Evolutionary conservation across 306 rosid species (phyloP).

Genomic region (apple (Malus domestica)): DNA sequence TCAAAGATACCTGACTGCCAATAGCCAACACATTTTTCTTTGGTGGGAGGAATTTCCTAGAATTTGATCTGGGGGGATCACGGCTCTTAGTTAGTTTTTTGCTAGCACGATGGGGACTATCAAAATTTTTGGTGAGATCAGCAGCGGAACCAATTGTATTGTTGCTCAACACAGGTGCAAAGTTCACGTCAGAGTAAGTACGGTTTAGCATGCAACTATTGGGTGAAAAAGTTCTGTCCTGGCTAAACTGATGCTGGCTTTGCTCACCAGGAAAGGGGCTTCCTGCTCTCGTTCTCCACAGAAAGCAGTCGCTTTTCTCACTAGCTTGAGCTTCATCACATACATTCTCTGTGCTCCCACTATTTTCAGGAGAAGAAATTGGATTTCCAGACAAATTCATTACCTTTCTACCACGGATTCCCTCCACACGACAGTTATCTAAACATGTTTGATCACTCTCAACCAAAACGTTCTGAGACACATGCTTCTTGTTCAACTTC

Average conservation of each 20-base stretch:
- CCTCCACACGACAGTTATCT: slow-evolving; percentile 10
- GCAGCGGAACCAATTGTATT: slow-evolving; percentile 8
- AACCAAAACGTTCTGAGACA: slow-evolving; percentile 6
- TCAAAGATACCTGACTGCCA: slow-evolving; percentile 8
- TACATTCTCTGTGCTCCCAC: slow-evolving; percentile 15
- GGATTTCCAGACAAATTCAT: slow-evolving; percentile 7
- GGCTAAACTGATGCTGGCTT: slow-evolving; percentile 11
- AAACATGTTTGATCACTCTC: slow-evolving; percentile 22
- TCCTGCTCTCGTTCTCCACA: slow-evolving; percentile 25
- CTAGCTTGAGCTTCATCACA: slow-evolving; percentile 17
- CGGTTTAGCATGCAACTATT: slow-evolving; percentile 13
- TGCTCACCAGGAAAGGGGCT: slow-evolving; percentile 21
- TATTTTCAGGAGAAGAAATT: slow-evolving; percentile 33
- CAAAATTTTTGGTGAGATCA: slow-evolving; percentile 8
- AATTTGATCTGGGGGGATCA: slow-evolving; percentile 10
- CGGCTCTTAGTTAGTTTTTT: slow-evolving; percentile 16
- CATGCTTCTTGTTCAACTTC: slow-evolving; percentile 29
- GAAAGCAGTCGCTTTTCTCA: slow-evolving; percentile 22
- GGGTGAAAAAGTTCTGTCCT: slow-evolving; percentile 11
- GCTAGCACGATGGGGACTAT: slow-evolving; percentile 9
- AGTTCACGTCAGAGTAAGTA: slow-evolving; percentile 6
- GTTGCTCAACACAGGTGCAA: slow-evolving; percentile 7
- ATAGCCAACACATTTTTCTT: slow-evolving; percentile 10
- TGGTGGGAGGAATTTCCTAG: slow-evolving; percentile 18
- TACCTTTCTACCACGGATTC: slow-evolving; percentile 14